phyloP scores from a whole-genome alignment of 2,329 filamentous ascomycete species.

The Ilyonectria robusta region DNA sequence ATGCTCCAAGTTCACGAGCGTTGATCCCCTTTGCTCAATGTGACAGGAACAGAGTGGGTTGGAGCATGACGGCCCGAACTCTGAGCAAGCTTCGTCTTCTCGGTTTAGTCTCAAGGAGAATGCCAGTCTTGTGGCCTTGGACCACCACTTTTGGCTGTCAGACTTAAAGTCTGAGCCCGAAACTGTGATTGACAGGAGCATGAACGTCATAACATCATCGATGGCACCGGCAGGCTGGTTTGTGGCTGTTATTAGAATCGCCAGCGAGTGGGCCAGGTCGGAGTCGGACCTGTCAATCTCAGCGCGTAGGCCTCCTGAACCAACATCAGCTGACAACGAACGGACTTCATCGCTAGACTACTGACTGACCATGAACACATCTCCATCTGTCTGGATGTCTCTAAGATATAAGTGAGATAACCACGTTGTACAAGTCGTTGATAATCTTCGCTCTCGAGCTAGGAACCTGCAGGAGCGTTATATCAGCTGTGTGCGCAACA shows the following conservation, averaged over 20 bases:
- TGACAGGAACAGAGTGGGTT: no score
- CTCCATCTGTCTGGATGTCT: not conserved
- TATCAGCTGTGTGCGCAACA: no score
- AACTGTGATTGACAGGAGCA: conserved; percentile 61
- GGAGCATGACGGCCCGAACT: no score
- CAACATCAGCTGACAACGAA: not conserved
- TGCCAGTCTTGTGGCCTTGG: conserved; percentile 58
- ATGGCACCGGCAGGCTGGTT: conserved; percentile 45
- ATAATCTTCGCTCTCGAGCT: no score
- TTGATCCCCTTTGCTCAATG: no score
- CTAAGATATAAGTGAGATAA: no score
- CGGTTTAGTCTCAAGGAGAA: conserved; percentile 55
- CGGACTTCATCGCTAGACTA: not conserved
- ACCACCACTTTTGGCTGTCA: conserved; percentile 64
- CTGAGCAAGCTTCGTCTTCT: not conserved
- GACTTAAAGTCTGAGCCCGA: conserved; percentile 65
- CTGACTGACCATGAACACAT: not conserved
- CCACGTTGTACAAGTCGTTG: no score
- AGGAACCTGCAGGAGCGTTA: no score
- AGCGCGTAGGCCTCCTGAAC: no score
- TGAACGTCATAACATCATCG: conserved; percentile 62
- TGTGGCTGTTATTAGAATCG: not conserved
- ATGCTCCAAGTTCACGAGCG: no score
- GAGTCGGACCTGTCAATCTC: not conserved
- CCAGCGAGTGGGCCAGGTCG: no score